phyloP scores from a whole-genome alignment of 345 rosid genomes.

The Cardiospermum halicacabum region DNA sequence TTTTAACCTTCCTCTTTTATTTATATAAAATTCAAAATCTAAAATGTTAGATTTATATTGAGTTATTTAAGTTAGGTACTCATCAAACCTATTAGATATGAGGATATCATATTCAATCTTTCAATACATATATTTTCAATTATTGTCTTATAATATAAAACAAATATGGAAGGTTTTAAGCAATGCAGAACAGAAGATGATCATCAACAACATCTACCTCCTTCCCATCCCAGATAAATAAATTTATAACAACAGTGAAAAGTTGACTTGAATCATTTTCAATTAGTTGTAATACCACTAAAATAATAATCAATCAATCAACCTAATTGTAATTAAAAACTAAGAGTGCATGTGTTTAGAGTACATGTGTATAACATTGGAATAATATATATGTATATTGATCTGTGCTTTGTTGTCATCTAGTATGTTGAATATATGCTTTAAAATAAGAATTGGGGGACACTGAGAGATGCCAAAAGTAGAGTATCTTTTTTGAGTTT shows the following conservation, averaged over 20 bases:
- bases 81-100: too few relatives aligned
- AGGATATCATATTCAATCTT: too few relatives aligned
- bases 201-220: slow-evolving; percentile 8
- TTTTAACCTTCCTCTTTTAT: too few relatives aligned
- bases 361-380: neutral
- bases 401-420: slow-evolving; percentile 17
- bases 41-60: too few relatives aligned
- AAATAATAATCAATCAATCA: neutral
- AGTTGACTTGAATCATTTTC: neutral
- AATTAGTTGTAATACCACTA: neutral
- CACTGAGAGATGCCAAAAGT: slow-evolving; percentile 29
- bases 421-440: slow-evolving; percentile 22
- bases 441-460: slow-evolving; percentile 19
- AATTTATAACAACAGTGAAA: neutral
- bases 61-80: too few relatives aligned
- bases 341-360: neutral
- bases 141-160: too few relatives aligned
- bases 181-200: neutral
- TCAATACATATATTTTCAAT: too few relatives aligned
- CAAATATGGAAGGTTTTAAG: neutral
- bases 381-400: slow-evolving; percentile 10
- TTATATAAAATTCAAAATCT: too few relatives aligned
- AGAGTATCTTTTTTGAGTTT: slow-evolving; percentile 19
- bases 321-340: neutral
- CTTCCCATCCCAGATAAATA: too few relatives aligned